Conservation (phyloP, 768 basidiomycete genomes). For the Melanogaster broomeanus region DNA sequence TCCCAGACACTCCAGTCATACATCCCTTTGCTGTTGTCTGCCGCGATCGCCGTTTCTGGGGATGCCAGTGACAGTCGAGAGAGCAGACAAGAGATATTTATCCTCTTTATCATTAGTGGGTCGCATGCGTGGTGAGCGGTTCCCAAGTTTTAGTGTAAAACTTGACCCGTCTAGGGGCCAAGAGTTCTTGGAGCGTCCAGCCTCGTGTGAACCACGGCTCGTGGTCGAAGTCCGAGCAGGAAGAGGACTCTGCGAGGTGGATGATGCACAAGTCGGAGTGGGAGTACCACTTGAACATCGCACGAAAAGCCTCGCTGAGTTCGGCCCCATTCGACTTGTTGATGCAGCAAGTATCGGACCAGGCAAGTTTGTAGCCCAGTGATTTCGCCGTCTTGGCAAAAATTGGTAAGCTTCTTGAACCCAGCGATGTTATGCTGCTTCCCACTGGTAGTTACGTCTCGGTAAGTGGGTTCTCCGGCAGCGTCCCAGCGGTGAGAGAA, state of each 20-base stretch:
- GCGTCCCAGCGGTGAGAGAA: conserved; percentile 29
- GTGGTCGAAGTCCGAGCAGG: conserved; percentile 8
- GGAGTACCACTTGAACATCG: conserved; percentile 36
- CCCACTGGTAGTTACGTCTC: conserved; percentile 9
- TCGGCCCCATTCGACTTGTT: conserved; percentile 25
- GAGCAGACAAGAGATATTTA: neutral
- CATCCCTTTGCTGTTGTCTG: conserved; percentile 21
- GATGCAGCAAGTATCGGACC: conserved; percentile 35
- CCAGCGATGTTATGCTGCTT: conserved; percentile 8
- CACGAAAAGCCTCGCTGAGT: conserved; percentile 31
- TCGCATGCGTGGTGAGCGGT: conserved; percentile 5
- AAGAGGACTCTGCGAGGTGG: conserved; percentile 19
- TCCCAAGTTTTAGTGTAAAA: conserved; percentile 26
- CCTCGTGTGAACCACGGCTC: conserved; percentile 31
- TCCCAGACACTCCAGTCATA: conserved; percentile 18
- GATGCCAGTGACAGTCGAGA: conserved; percentile 20
- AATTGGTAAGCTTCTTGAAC: conserved; percentile 15
- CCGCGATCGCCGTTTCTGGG: conserved; percentile 13
- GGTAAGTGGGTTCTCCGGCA: conserved; percentile 22
- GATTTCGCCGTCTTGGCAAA: conserved; percentile 23
- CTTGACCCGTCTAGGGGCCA: conserved; percentile 28
- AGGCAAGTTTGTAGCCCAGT: conserved; percentile 21
- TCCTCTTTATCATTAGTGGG: conserved; percentile 19
- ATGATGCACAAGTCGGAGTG: conserved; percentile 30
- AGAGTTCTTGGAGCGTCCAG: too few relatives aligned